Evolutionary conservation across 31 red algal genomes (phyloP), one percentile per base, ranked within the genome.

Genomic region (Porphyra umbilicalis): DNA sequence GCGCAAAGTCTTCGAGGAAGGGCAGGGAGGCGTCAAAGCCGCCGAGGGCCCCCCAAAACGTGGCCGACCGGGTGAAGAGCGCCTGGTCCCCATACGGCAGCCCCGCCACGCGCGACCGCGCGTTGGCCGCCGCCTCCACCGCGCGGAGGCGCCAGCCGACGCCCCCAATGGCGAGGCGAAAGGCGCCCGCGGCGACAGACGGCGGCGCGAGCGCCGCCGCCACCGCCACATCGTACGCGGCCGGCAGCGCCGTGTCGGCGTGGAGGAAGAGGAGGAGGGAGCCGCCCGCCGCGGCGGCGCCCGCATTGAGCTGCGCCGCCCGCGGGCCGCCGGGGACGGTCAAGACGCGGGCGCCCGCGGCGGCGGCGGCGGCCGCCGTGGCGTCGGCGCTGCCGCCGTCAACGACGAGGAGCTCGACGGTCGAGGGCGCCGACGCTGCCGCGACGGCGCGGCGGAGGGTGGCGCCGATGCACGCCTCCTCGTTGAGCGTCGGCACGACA

Each of bases 81-180:
- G 81, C 95, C 85, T 98, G 95, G 83, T 98, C 95, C 16, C 95
- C 95, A 78, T 94, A 98, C 75, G 95, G 95, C 36, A 83, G 30
- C 42, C 86, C 83, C 29, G 94, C 39, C 36, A 91, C 1, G 33
- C 10, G 31, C 4, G 86, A 79, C 7, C 95, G 92, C 80, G 88
- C 79, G 74, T 94, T 94, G 18, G 85, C 95, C 35, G 79, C 78
- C 37, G 30, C 76, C 44, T 87, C 89, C 75, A 98, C 91, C 35
- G 86, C 32, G 25, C 89, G 79, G 33, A 89, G 76, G 18, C 10
- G 37, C 79, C 15, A 34, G 13, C 39, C 39, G 33, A 82, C 77
- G 33, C 76, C 79, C 36, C 84, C 86, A 81, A 88, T 89, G 20
- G 13, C 11, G 25, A 91, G 78, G 2, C 83, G 86, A 80, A 85